Evolutionary conservation across 2,329 filamentous ascomycete species (phyloP).

Genomic region (Penicillium janthinellum): DNA sequence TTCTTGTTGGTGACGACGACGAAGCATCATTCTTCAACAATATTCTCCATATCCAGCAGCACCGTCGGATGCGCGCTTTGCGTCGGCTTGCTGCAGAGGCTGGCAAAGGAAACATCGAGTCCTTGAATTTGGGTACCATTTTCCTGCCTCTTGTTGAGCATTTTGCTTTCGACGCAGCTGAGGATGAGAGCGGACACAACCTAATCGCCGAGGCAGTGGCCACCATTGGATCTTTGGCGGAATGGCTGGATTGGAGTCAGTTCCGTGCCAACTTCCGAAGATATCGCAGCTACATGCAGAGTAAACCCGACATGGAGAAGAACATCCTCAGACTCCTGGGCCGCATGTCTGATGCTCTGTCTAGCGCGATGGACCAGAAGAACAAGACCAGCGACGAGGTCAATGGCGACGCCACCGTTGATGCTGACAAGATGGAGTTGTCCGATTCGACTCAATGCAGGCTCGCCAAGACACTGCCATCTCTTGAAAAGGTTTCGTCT

Average conservation of each 20-base stretch:
- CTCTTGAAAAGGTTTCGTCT: constrained; percentile 65
- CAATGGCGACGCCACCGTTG: constrained; percentile 29
- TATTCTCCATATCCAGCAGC: constrained; percentile 84
- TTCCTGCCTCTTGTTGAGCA: constrained; percentile 92
- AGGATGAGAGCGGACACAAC: constrained; percentile 77
- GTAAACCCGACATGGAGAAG: constrained; percentile 81
- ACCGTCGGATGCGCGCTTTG: constrained; percentile 81
- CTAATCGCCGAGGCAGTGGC: constrained; percentile 83
- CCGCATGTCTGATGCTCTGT: constrained; percentile 76
- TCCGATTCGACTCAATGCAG: constrained; percentile 37
- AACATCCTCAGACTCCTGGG: constrained; percentile 80
- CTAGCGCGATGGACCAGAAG: constrained; percentile 51
- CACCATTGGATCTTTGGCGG: constrained; percentile 73
- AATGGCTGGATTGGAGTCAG: constrained; percentile 84
- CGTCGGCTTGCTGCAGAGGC: constrained; percentile 73
- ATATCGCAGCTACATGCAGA: constrained; percentile 79
- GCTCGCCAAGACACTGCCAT: constrained; percentile 68
- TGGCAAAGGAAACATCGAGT: constrained; percentile 63
- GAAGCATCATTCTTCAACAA: constrained; percentile 90
- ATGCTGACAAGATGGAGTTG: constrained; percentile 34
- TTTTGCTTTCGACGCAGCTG: constrained; percentile 82
- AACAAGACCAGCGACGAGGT: constrained; percentile 19
- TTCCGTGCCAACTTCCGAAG: constrained; percentile 82
- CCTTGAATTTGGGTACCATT: constrained; percentile 79
- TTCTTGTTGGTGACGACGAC: constrained; percentile 73